Conservation (phyloP, 2,329 filamentous ascomycete genomes). For the Aspergillus japonicus region DNA sequence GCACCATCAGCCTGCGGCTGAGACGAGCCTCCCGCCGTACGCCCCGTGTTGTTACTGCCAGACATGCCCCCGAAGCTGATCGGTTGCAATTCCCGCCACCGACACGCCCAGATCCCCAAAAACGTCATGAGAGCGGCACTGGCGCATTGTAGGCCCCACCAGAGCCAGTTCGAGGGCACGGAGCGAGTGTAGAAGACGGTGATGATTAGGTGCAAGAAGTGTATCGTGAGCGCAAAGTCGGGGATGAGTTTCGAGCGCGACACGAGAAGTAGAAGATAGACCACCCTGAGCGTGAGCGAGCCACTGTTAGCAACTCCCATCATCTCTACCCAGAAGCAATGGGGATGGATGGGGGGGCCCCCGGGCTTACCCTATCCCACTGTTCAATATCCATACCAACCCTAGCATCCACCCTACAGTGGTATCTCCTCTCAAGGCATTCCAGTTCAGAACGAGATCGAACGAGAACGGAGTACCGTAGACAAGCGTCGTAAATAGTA, state of each 20-base stretch:
- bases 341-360: neutral
- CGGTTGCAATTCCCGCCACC: slow-evolving; percentile 82
- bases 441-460: slow-evolving; percentile 64
- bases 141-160: slow-evolving; percentile 72
- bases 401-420: slow-evolving; percentile 69
- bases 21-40: slow-evolving; percentile 14
- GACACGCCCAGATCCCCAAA: slow-evolving; percentile 85
- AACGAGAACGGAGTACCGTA: slow-evolving; percentile 60
- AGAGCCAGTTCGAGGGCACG: slow-evolving; percentile 75
- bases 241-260: slow-evolving; percentile 89
- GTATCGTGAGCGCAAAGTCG: slow-evolving; percentile 88
- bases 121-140: slow-evolving; percentile 64
- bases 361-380: slow-evolving; percentile 58
- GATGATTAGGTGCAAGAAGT: slow-evolving; percentile 75
- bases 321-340: neutral
- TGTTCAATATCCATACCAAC: slow-evolving; percentile 66
- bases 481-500: slow-evolving; percentile 66
- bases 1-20: slow-evolving; percentile 13
- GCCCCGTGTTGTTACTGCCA: slow-evolving; percentile 18
- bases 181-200: slow-evolving; percentile 75
- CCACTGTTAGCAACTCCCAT: neutral
- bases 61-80: slow-evolving; percentile 73
- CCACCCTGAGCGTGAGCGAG: slow-evolving; percentile 58
- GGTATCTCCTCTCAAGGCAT: slow-evolving; percentile 63
- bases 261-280: slow-evolving; percentile 79